Conservation (phyloP, 176 grass and related monocot species). For the Rhynchospora tenuis region DNA sequence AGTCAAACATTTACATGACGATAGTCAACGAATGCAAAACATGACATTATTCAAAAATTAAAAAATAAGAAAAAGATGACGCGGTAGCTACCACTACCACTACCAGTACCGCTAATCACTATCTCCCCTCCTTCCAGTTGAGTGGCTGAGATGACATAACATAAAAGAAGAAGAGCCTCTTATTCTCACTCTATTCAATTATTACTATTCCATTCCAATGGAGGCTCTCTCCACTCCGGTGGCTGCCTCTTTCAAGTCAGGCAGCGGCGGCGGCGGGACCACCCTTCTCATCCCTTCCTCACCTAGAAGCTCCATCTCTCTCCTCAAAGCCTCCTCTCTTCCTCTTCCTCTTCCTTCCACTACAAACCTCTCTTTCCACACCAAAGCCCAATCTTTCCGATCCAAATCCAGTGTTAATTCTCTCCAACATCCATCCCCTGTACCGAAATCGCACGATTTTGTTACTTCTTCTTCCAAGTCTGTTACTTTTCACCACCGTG, state of each 20-base stretch:
- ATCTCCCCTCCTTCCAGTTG: neutral
- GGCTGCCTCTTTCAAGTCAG: neutral
- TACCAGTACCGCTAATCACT: neutral
- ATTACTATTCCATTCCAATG: neutral
- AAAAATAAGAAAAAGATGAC: neutral
- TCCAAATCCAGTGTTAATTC: slow-evolving; percentile 6
- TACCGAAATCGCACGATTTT: neutral
- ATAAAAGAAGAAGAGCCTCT: neutral
- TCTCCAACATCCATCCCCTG: neutral
- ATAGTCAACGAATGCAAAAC: neutral
- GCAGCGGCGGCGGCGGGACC: neutral
- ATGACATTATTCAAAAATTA: no score
- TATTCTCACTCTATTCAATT: neutral
- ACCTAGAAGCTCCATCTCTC: neutral
- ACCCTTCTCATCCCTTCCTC: neutral
- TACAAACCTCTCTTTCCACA: neutral
- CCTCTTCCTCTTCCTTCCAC: neutral
- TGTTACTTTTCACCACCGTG: slow-evolving; percentile 13
- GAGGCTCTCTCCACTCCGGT: slow-evolving; percentile 7
- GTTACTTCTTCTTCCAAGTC: neutral
- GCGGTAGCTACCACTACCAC: neutral
- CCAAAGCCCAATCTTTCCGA: neutral
- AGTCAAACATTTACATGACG: neutral
- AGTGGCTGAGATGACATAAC: neutral
- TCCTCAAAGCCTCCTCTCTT: slow-evolving; percentile 16